Evolutionary conservation across 805 yeast species (phyloP).

Genomic region (Ogataea chonburiensis): DNA sequence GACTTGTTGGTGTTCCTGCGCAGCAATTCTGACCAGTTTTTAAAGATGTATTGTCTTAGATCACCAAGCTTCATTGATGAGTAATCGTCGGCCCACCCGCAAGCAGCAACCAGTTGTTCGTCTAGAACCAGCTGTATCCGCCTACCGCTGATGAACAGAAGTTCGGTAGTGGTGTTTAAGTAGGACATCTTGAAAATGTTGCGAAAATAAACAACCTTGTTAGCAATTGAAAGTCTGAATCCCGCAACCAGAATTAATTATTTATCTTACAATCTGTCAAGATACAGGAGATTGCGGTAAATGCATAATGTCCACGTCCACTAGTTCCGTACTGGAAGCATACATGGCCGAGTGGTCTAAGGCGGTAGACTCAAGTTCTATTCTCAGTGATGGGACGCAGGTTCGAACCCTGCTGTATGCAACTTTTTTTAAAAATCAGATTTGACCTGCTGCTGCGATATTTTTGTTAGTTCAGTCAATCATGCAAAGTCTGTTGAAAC

Average conservation of each 20-base stretch:
- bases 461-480: not conserved
- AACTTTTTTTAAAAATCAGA: slow-evolving; percentile 14
- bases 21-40: slow-evolving; percentile 26
- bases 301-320: no score
- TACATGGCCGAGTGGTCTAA: slow-evolving; percentile 34
- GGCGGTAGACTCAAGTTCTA: slow-evolving; percentile 34
- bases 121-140: slow-evolving; percentile 22
- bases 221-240: no score
- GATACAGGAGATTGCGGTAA: not conserved
- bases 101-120: slow-evolving; percentile 8
- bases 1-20: slow-evolving; percentile 3
- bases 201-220: no score
- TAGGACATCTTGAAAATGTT: slow-evolving; percentile 16
- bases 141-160: slow-evolving; percentile 26
- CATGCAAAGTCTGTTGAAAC: slow-evolving; percentile 9
- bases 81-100: slow-evolving; percentile 12
- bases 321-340: slow-evolving; percentile 12
- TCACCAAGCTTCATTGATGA: slow-evolving; percentile 28
- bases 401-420: slow-evolving; percentile 35
- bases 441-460: not conserved
- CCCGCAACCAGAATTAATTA: slow-evolving; percentile 1
- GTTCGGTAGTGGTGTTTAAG: slow-evolving; percentile 15
- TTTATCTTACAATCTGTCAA: not conserved
- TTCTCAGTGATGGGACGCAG: slow-evolving; percentile 34
- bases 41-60: slow-evolving; percentile 28